These are phyloP conservation scores for Pholiota microspora DNA, from an alignment of 768 basidiomycete genomes.

Conservation along the genomic window DNA sequence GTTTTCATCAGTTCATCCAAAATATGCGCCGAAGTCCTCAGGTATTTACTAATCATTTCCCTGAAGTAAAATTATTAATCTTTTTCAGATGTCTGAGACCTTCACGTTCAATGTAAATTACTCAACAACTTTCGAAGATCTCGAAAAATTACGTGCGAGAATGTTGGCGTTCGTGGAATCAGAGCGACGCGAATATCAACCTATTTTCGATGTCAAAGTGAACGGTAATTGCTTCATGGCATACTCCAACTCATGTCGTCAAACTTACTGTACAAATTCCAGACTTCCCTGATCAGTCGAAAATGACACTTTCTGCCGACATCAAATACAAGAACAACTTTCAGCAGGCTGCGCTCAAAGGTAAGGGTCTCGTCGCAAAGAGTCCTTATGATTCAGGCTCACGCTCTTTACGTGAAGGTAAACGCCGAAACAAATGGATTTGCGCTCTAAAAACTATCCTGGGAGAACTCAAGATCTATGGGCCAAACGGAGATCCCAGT, in stretches of 20 bases:
- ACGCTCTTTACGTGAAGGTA: constrained; percentile 36
- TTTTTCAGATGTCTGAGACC: constrained; percentile 65
- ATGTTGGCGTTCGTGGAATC: constrained; percentile 78
- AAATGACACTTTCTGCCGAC: constrained; percentile 72
- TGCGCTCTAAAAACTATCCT: constrained; percentile 78
- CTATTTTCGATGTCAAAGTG: constrained; percentile 71
- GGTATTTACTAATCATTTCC: constrained; percentile 29
- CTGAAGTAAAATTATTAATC: not conserved
- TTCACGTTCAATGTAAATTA: constrained; percentile 83
- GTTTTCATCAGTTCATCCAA: constrained; percentile 54
- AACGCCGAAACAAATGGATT: constrained; percentile 89
- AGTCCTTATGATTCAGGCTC: not conserved
- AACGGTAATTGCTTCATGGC: constrained; percentile 39
- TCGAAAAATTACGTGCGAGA: constrained; percentile 69
- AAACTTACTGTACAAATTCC: constrained; percentile 6
- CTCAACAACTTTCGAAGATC: constrained; percentile 74
- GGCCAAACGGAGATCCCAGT: constrained; percentile 57
- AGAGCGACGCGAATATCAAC: constrained; percentile 74
- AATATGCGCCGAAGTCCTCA: constrained; percentile 73
- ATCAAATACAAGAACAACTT: constrained; percentile 91
- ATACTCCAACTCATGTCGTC: constrained; percentile 2
- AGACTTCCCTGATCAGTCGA: constrained; percentile 82
- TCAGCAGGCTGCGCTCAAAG: constrained; percentile 74
- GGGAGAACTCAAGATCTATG: constrained; percentile 69
- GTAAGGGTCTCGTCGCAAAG: constrained; percentile 28